phyloP scores from a whole-genome alignment of 768 basidiomycete species.

The Tulasnella sp. region DNA sequence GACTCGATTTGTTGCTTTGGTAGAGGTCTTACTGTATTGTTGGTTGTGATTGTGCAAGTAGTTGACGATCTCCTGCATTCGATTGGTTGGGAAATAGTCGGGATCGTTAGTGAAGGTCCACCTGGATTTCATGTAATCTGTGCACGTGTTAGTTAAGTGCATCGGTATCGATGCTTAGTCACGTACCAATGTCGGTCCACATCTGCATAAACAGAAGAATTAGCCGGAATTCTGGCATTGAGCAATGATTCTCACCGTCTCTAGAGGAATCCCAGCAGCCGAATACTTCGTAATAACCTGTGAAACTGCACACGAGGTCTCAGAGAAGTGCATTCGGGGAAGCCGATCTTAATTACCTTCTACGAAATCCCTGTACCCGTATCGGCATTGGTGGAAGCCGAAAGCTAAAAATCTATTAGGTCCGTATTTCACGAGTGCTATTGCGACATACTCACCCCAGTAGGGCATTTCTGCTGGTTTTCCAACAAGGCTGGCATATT shows the following conservation, averaged over 20 bases:
- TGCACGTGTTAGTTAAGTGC: background rate
- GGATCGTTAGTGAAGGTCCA: conserved; percentile 58
- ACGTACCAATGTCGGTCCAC: conserved; percentile 47
- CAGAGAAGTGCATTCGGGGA: background rate
- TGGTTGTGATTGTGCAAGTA: conserved; percentile 50
- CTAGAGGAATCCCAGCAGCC: conserved; percentile 47
- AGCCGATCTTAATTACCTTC: too few species aligned
- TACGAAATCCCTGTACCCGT: conserved; percentile 43
- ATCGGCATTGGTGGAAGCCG: conserved; percentile 60
- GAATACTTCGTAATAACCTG: conserved; percentile 50
- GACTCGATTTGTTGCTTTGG: background rate
- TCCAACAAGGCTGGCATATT: conserved; percentile 58
- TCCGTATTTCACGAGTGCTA: background rate
- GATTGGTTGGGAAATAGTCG: conserved; percentile 46
- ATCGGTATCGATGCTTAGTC: too few species aligned
- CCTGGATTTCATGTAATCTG: conserved; percentile 52
- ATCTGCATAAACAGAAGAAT: background rate
- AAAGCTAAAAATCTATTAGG: conserved; percentile 23
- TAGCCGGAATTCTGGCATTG: background rate
- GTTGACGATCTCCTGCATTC: conserved; percentile 52
- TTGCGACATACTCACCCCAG: conserved; percentile 34
- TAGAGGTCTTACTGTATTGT: conserved; percentile 35
- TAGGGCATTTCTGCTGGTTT: conserved; percentile 59
- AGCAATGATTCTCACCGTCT: conserved; percentile 45
- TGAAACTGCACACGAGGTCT: conserved; percentile 53